These are phyloP conservation scores for Diplodia seriata DNA, from an alignment of 2,329 filamentous ascomycete species.

Conservation along the genomic window DNA sequence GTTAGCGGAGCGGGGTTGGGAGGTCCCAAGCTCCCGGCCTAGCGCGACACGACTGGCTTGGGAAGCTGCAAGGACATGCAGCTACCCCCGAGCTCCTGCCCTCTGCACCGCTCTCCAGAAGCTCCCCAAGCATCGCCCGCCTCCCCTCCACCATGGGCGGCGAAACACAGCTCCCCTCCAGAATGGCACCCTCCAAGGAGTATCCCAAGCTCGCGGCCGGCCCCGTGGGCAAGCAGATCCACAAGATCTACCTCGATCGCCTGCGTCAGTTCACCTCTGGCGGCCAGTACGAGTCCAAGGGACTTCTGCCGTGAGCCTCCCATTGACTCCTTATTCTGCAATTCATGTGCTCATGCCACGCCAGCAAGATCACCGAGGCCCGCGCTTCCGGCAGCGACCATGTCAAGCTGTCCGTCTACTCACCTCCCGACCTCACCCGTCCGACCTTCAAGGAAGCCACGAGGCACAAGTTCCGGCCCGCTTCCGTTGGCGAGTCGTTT, in stretches of 20 bases:
- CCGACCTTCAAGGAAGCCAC: constrained; percentile 87
- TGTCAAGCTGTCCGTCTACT: constrained; percentile 86
- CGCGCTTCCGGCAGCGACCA: constrained; percentile 71
- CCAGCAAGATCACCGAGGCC: constrained; percentile 75
- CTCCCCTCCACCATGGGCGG: constrained; percentile 44
- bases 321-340: constrained; percentile 24
- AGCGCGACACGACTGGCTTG: not conserved
- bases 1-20: constrained; percentile 16
- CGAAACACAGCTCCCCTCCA: constrained; percentile 41
- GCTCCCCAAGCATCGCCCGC: not conserved
- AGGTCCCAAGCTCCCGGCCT: constrained; percentile 20
- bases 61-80: constrained; percentile 26
- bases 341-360: not conserved
- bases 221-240: constrained; percentile 63
- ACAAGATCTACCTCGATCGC: constrained; percentile 82
- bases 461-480: constrained; percentile 75
- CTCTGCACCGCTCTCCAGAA: constrained; percentile 5
- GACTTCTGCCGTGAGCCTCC: constrained; percentile 69
- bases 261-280: constrained; percentile 79
- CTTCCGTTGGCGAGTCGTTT: constrained; percentile 78
- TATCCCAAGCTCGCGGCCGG: constrained; percentile 47
- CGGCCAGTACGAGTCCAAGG: constrained; percentile 74
- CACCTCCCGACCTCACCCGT: constrained; percentile 77
- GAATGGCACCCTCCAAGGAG: constrained; percentile 38
- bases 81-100: constrained; percentile 22